Percentiles rank a stretch among this genome's conserved stretches.
phyloP scores from a whole-genome alignment of 805 yeast species.

The Saturnispora sanitii region DNA sequence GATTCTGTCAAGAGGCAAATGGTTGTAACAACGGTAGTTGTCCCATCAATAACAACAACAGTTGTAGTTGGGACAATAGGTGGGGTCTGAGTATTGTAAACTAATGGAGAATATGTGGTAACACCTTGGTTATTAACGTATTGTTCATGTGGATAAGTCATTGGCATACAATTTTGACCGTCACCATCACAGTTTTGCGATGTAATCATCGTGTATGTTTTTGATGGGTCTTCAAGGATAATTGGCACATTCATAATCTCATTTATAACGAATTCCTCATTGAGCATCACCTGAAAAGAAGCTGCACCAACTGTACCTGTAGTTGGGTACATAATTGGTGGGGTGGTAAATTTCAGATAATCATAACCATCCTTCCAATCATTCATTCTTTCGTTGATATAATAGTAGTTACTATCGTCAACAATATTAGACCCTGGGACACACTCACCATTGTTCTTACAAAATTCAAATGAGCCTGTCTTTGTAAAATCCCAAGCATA shows the following conservation, averaged over 20 bases:
- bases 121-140: neutral
- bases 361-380: conserved; percentile 3
- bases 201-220: conserved; percentile 7
- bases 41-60: conserved; percentile 12
- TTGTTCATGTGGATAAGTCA: conserved; percentile 6
- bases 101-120: conserved; percentile 6
- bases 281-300: neutral
- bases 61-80: conserved; percentile 12
- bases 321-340: conserved; percentile 8
- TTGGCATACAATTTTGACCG: conserved; percentile 9
- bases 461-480: conserved; percentile 5
- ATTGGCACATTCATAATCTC: conserved; percentile 5
- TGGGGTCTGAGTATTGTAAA: neutral
- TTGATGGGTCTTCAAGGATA: conserved; percentile 5
- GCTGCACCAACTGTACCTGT: conserved; percentile 9
- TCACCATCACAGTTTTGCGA: conserved; percentile 9
- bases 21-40: conserved; percentile 13
- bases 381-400: conserved; percentile 7
- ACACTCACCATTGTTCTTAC: conserved; percentile 9
- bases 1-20: conserved; percentile 14
- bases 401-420: conserved; percentile 9
- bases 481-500: conserved; percentile 9
- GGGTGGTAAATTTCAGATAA: conserved; percentile 10
- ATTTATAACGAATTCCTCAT: neutral
- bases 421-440: conserved; percentile 1